These are phyloP conservation scores for Saccharomycopsis malanga DNA, from an alignment of 805 yeast genomes.

Conservation along the genomic window DNA sequence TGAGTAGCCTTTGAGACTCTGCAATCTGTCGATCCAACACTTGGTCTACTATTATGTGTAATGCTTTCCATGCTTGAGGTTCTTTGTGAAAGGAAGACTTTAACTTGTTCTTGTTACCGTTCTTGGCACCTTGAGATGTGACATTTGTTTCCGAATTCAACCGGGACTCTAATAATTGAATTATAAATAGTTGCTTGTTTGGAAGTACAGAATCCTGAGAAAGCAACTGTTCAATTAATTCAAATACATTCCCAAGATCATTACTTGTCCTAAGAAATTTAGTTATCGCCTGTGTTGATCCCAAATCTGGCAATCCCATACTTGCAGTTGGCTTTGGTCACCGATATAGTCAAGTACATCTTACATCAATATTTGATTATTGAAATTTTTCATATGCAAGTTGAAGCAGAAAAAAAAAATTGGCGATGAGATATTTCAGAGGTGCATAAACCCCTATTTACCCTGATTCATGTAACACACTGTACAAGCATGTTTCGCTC, in stretches of 20 bases:
- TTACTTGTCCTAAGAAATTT: slow-evolving; percentile 16
- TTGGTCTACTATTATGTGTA: not conserved
- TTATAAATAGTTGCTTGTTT: slow-evolving; percentile 10
- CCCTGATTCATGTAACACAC: no score
- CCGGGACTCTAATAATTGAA: slow-evolving; percentile 11
- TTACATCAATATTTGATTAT: no score
- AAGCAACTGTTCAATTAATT: slow-evolving; percentile 5
- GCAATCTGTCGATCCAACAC: not conserved
- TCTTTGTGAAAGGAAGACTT: slow-evolving; percentile 7
- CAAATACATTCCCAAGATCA: slow-evolving; percentile 1
- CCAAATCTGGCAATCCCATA: not conserved
- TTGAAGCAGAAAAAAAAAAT: no score
- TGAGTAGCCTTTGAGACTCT: not conserved
- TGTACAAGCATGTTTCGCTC: no score
- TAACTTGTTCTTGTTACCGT: slow-evolving; percentile 6
- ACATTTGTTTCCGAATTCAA: slow-evolving; percentile 3
- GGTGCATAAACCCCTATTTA: no score
- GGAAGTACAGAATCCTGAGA: slow-evolving; percentile 11
- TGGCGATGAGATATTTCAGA: no score
- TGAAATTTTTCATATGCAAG: no score
- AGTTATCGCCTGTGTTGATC: slow-evolving; percentile 14
- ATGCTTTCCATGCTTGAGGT: slow-evolving; percentile 7
- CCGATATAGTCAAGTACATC: no score
- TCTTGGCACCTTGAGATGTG: not conserved
- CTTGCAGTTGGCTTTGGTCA: no score